Base-by-base conservation (phyloP, 805 yeast genomes). In the Candida parachauliodes region DNA sequence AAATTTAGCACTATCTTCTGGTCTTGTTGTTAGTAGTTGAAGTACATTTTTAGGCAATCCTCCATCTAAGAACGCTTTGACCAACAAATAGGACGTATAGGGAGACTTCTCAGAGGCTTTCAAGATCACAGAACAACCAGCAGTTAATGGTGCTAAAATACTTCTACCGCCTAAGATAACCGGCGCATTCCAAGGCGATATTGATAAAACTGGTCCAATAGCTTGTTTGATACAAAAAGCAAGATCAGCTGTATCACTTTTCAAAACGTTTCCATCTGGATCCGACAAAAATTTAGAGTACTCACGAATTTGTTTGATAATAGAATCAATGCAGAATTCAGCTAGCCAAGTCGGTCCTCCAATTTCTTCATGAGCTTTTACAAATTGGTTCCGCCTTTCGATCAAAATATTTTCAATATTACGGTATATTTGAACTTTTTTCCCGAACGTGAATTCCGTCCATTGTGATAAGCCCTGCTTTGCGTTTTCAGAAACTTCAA, bases 131-230 rank as follows among this genome's bases (percentile, higher is more conserved):
- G 75, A 69, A 42, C 76, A 70, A 1, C 76, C 76, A 9, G 76
- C 76, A 28, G 69, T 68, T 38, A 72, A 51, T 2, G 76, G 77
- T 5, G 70, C 69, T 12, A 57, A 43, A 3, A 72, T 56, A 2
- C 72, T 53, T 39, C 76, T 54, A 11, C 59, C 55, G 10, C 63
- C 51, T 23, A 72, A 50, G 11, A 69, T 54, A 0, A 62, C 63
- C 1, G 77, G 75, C 1, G 74, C 76, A 50, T 72, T 72, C 77
- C 76, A 72, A 0, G 77, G 68, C 2, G 74, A 57, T 2, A 72
- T 63, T 12, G 74, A 58, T 24, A 71, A 46, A 1, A 72, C 70
- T 0, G 74, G 70, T 1, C 77, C 77, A 11, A 69, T 38, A 1
- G 77, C 76, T 28, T 60, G 57, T 28, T 52, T 57, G 11, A 60